phyloP scores from a whole-genome alignment of 306 rosid genomes.

The Cajanus cajan region DNA sequence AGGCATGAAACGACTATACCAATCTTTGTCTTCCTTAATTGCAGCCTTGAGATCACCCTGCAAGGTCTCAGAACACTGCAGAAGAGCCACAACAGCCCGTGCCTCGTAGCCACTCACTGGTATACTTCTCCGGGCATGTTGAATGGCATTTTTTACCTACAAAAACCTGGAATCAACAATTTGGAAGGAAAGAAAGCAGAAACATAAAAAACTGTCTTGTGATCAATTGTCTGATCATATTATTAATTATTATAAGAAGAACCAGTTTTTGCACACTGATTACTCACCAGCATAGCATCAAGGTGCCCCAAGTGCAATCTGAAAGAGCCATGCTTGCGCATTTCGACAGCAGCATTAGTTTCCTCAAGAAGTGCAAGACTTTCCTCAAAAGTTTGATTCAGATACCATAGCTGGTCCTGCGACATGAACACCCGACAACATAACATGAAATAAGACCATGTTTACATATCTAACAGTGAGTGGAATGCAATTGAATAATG shows the following conservation, averaged over 20 bases:
- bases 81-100: constrained; percentile 57
- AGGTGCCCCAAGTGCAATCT: constrained; percentile 64
- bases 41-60: constrained; percentile 66
- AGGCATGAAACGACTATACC: constrained; percentile 84
- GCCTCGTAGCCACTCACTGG: constrained; percentile 66
- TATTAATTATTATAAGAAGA: background rate
- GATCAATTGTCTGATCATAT: background rate
- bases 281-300: constrained; percentile 63
- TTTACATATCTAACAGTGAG: background rate
- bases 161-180: constrained; percentile 38
- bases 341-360: constrained; percentile 87
- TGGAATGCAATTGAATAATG: background rate
- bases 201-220: background rate
- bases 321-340: constrained; percentile 76
- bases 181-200: constrained; percentile 20
- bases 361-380: constrained; percentile 75
- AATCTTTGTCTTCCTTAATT: constrained; percentile 69
- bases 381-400: constrained; percentile 61
- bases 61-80: constrained; percentile 65
- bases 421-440: constrained; percentile 16
- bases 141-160: constrained; percentile 84
- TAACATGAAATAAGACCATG: background rate
- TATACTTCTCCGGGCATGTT: constrained; percentile 57
- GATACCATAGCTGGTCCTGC: constrained; percentile 74
- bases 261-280: background rate